Conservation (phyloP, 129 eudicot genomes). For the Dittrichia graveolens region DNA sequence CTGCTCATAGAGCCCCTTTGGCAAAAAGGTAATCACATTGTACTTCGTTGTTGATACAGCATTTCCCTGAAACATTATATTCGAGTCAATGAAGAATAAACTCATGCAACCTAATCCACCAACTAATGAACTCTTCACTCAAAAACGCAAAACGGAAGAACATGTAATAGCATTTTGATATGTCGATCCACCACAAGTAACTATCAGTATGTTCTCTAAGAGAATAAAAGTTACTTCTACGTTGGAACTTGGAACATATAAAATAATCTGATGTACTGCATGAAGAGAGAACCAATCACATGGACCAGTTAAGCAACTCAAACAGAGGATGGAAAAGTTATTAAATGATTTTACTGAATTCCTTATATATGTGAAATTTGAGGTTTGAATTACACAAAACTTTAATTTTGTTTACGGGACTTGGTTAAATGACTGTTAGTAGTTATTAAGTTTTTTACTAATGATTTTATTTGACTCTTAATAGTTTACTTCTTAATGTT, state of each 20-base stretch:
- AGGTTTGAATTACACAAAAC: slow-evolving; percentile 8
- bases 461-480: neutral
- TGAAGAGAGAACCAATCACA: slow-evolving; percentile 14
- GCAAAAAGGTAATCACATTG: slow-evolving; percentile 80
- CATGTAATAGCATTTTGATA: slow-evolving; percentile 5
- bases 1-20: slow-evolving; percentile 97
- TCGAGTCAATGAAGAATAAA: neutral
- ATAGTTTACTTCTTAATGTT: neutral
- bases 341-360: neutral
- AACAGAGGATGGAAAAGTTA: slow-evolving; percentile 10
- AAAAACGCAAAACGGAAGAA: slow-evolving; percentile 2
- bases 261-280: slow-evolving; percentile 9
- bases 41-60: slow-evolving; percentile 97
- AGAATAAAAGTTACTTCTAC: neutral
- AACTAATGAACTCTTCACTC: neutral
- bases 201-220: neutral
- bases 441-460: neutral
- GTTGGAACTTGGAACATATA: neutral
- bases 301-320: slow-evolving; percentile 3
- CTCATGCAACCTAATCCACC: slow-evolving; percentile 23
- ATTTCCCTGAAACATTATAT: slow-evolving; percentile 71
- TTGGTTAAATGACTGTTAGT: neutral
- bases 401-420: neutral
- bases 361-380: neutral
- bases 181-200: slow-evolving; percentile 9